phyloP scores from a whole-genome alignment of 495 filamentous ascomycete genomes.

The Lentithecium fluviatile region DNA sequence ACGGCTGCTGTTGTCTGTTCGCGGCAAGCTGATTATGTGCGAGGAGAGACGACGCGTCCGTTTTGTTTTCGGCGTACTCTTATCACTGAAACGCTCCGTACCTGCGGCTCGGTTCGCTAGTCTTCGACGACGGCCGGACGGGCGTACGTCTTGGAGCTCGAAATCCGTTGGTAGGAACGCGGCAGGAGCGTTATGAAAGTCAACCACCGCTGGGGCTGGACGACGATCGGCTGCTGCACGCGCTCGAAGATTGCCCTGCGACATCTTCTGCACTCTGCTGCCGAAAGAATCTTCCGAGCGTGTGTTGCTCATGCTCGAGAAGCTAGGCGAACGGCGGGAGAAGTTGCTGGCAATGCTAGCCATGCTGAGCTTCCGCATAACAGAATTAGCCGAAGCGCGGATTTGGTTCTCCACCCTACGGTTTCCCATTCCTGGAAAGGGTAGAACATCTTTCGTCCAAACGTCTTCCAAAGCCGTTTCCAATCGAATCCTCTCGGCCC shows the following conservation, averaged over 20 bases:
- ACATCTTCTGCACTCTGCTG: conserved; percentile 17
- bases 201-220: conserved; percentile 34
- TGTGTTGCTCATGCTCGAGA: conserved; percentile 44
- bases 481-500: conserved; percentile 72
- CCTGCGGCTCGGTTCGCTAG: conserved; percentile 33
- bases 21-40: conserved; percentile 25
- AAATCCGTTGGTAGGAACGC: conserved; percentile 46
- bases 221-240: conserved; percentile 25
- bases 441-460: conserved; percentile 80
- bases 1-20: conserved; percentile 1
- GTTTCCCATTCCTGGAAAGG: conserved; percentile 79
- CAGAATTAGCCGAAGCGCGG: conserved; percentile 67
- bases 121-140: conserved; percentile 18
- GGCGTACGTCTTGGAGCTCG: conserved; percentile 34
- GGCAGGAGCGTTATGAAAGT: conserved; percentile 40
- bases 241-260: conserved; percentile 15
- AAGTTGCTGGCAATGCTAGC: conserved; percentile 66
- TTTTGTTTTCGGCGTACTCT: conserved; percentile 28
- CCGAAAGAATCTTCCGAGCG: conserved; percentile 37
- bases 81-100: conserved; percentile 21
- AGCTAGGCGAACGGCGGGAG: conserved; percentile 58
- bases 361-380: conserved; percentile 81
- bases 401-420: conserved; percentile 64
- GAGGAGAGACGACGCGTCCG: conserved; percentile 25
- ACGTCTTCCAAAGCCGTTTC: conserved; percentile 73